Evolutionary conservation across 495 filamentous ascomycete genomes (phyloP).

Genomic region (Penicillium desertorum): DNA sequence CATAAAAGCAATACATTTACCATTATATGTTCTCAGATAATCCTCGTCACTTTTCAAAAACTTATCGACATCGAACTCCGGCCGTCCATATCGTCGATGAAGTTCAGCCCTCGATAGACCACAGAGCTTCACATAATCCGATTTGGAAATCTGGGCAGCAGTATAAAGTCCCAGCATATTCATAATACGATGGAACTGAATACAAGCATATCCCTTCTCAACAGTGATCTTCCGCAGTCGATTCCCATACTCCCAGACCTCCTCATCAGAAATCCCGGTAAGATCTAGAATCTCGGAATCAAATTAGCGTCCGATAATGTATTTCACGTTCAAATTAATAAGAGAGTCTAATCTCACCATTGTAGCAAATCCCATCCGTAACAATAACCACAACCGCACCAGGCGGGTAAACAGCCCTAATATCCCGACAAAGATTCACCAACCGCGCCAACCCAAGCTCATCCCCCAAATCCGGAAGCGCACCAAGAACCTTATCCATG

Average conservation of each 20-base stretch:
- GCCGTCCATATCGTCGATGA: conserved; percentile 5
- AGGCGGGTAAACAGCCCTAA: conserved; percentile 45
- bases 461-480: conserved; percentile 51
- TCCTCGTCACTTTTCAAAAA: conserved; percentile 10
- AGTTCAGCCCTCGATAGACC: conserved; percentile 3
- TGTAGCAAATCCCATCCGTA: conserved; percentile 55
- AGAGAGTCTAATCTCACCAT: conserved; percentile 33
- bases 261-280: conserved; percentile 48
- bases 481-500: conserved; percentile 46
- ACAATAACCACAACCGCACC: conserved; percentile 50
- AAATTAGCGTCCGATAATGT: background rate
- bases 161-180: conserved; percentile 7
- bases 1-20: background rate
- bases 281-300: conserved; percentile 37
- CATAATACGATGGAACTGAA: conserved; percentile 13
- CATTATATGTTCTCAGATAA: conserved; percentile 13
- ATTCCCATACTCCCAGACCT: conserved; percentile 54
- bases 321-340: background rate
- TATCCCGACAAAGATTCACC: conserved; percentile 40
- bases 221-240: conserved; percentile 41
- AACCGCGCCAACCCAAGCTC: conserved; percentile 51
- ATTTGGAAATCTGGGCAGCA: background rate
- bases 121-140: conserved; percentile 8
- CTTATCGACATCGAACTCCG: conserved; percentile 8
- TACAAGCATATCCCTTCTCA: conserved; percentile 32